Evolutionary conservation across 176 grass and related monocot genomes (phyloP).

Genomic region (Puya raimondii): DNA sequence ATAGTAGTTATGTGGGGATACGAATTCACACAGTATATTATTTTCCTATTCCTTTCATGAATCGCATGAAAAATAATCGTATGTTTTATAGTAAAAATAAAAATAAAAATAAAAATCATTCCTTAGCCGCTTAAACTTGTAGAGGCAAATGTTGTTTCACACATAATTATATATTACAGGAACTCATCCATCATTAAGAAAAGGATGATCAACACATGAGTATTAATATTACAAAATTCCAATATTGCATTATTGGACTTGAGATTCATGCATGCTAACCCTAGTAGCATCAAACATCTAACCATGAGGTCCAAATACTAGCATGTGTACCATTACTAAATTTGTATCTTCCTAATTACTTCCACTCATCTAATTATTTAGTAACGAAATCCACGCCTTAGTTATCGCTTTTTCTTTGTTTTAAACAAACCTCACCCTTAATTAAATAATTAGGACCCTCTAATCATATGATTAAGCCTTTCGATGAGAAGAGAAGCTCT

Average conservation of each 20-base stretch:
- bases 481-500: slow-evolving; percentile 52
- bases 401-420: not conserved
- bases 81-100: no score
- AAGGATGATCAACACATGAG: not conserved
- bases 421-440: slow-evolving; percentile 45
- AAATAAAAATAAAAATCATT: no score
- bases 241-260: not conserved
- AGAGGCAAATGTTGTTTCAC: not conserved
- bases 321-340: not conserved
- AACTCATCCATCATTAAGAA: not conserved
- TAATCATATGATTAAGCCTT: slow-evolving; percentile 59
- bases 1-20: no score
- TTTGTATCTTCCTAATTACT: not conserved
- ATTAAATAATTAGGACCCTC: slow-evolving; percentile 23
- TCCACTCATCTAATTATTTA: not conserved
- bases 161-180: not conserved
- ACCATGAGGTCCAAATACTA: not conserved
- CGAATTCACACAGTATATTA: no score
- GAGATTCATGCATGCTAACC: not conserved
- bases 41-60: no score
- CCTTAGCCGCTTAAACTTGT: not conserved
- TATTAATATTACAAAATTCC: not conserved
- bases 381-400: not conserved
- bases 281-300: slow-evolving; percentile 1
- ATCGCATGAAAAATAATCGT: no score